These are phyloP conservation scores for Fusarium piperis DNA, from an alignment of 2,329 filamentous ascomycete species.

Conservation along the genomic window DNA sequence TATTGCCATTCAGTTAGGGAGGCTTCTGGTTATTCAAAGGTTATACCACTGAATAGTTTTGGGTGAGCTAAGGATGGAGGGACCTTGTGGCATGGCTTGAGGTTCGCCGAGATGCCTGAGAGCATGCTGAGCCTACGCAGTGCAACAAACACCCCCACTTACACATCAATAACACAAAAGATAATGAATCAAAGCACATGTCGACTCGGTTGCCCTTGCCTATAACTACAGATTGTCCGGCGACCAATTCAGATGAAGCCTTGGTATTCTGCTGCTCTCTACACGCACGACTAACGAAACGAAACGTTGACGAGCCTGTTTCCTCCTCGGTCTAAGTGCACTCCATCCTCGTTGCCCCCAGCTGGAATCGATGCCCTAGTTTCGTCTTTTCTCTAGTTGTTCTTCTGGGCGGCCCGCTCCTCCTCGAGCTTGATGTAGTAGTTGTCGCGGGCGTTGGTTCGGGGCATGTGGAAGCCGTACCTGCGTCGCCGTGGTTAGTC, in stretches of 20 bases:
- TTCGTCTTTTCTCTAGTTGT: conserved; percentile 36
- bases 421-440: conserved; percentile 68
- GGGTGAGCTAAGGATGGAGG: background rate
- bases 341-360: conserved; percentile 6
- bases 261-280: conserved; percentile 36
- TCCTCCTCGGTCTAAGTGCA: conserved; percentile 25
- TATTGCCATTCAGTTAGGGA: background rate
- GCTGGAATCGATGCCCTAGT: conserved; percentile 1
- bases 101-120: background rate
- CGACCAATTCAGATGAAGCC: conserved; percentile 36
- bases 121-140: background rate
- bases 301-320: conserved; percentile 30
- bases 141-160: background rate
- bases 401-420: conserved; percentile 58
- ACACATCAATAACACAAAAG: conserved; percentile 1
- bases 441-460: conserved; percentile 66
- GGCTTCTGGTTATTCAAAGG: background rate
- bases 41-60: background rate
- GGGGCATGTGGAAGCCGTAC: conserved; percentile 71
- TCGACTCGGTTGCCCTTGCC: conserved; percentile 40
- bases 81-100: background rate
- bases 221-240: conserved; percentile 43
- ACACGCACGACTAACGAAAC: conserved; percentile 39
- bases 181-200: conserved; percentile 26
- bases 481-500: conserved; percentile 47